Conservation (phyloP, 345 rosid species). For the Populus alba region DNA sequence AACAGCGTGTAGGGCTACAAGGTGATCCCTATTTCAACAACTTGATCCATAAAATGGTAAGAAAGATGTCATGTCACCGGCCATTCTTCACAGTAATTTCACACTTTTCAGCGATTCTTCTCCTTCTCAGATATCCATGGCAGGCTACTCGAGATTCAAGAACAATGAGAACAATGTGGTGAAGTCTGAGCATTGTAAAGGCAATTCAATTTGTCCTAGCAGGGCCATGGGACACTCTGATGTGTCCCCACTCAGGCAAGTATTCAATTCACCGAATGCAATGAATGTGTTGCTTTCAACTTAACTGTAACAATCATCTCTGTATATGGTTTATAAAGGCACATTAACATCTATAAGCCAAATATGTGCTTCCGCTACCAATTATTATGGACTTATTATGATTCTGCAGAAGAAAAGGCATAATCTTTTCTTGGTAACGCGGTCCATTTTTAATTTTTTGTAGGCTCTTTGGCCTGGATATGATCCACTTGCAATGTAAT, state of each 20-base stretch:
- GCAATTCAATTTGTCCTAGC: neutral
- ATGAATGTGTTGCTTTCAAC: conserved; percentile 22
- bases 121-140: neutral
- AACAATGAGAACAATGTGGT: neutral
- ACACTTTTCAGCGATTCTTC: neutral
- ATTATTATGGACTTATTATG: neutral
- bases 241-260: conserved; percentile 12
- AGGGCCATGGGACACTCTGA: neutral
- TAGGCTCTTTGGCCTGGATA: neutral
- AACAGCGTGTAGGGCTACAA: too few relatives aligned
- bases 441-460: neutral
- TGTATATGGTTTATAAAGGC: neutral
- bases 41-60: neutral
- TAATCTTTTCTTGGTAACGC: neutral
- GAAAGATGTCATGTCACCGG: neutral
- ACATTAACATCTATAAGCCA: neutral
- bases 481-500: neutral
- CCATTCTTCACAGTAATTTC: neutral
- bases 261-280: conserved; percentile 7
- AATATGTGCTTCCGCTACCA: neutral
- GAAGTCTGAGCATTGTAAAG: neutral
- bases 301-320: neutral
- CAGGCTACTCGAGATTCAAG: neutral
- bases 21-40: too few relatives aligned
- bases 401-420: neutral